These are phyloP conservation scores for Helotiales sp. DNA, from an alignment of 2,329 filamentous ascomycete genomes.

Conservation along the genomic window DNA sequence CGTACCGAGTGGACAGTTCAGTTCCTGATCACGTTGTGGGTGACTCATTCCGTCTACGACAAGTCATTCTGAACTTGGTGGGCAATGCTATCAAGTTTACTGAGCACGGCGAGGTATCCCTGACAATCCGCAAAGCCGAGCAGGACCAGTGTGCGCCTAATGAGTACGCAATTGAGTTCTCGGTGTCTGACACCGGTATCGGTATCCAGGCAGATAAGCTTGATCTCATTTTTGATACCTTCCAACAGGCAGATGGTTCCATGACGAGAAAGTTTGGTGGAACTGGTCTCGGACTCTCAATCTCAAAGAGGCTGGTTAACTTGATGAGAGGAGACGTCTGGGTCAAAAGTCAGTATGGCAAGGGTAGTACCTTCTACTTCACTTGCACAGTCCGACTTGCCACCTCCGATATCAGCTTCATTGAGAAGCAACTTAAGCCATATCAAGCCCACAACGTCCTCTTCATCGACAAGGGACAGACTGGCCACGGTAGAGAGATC, in stretches of 20 bases:
- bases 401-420: constrained; percentile 75
- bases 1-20: constrained; percentile 90
- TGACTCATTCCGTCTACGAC: constrained; percentile 92
- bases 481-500: constrained; percentile 76
- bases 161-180: constrained; percentile 94
- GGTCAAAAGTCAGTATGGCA: constrained; percentile 91
- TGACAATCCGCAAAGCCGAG: constrained; percentile 80
- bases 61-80: constrained; percentile 96
- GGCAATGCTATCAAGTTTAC: constrained; percentile 99
- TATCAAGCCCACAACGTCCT: constrained; percentile 92
- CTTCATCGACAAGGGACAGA: constrained; percentile 91
- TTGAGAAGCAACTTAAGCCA: constrained; percentile 84
- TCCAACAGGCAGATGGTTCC: constrained; percentile 96
- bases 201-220: constrained; percentile 95
- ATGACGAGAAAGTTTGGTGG: constrained; percentile 96
- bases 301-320: constrained; percentile 92
- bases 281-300: constrained; percentile 90
- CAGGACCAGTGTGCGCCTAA: constrained; percentile 68
- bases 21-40: constrained; percentile 95
- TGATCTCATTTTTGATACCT: constrained; percentile 97
- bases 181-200: constrained; percentile 94
- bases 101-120: constrained; percentile 92
- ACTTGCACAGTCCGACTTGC: constrained; percentile 90
- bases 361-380: constrained; percentile 95
- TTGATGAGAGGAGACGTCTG: constrained; percentile 96